Percentiles rank a stretch among this genome's conserved stretches.
Conservation (phyloP, 495 filamentous ascomycete species). For the Coniosporium apollinis region DNA sequence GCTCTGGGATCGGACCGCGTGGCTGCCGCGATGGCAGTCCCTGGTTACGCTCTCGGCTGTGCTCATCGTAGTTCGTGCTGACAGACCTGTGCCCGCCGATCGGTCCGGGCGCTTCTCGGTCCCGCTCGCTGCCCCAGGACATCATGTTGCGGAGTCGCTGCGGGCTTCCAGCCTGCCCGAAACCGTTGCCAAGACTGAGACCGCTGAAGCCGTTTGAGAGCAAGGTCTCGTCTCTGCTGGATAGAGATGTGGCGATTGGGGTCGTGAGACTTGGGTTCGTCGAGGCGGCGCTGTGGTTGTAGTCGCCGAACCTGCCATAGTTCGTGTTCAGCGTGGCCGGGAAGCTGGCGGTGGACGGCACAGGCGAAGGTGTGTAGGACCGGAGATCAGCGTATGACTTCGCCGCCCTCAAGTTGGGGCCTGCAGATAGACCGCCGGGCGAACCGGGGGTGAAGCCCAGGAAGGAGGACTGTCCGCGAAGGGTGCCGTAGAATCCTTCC, state of each 20-base stretch:
- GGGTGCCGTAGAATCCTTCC: slow-evolving; percentile 51
- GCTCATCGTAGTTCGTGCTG: slow-evolving; percentile 48
- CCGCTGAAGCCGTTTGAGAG: slow-evolving; percentile 51
- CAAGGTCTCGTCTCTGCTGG: slow-evolving; percentile 46
- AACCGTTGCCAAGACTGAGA: slow-evolving; percentile 43
- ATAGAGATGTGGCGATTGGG: slow-evolving; percentile 50
- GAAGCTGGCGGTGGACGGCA: slow-evolving; percentile 74
- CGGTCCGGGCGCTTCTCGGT: slow-evolving; percentile 43
- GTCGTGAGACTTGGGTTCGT: slow-evolving; percentile 56
- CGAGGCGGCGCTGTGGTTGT: slow-evolving; percentile 38
- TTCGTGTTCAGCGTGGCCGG: slow-evolving; percentile 52
- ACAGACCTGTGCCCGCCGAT: slow-evolving; percentile 78
- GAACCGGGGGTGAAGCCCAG: slow-evolving; percentile 76
- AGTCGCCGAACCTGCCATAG: slow-evolving; percentile 43
- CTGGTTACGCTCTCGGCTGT: slow-evolving; percentile 37
- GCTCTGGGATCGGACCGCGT: slow-evolving; percentile 60
- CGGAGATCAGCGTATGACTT: slow-evolving; percentile 95
- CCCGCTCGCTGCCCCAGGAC: slow-evolving; percentile 46
- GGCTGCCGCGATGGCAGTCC: slow-evolving; percentile 62
- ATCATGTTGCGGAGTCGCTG: slow-evolving; percentile 46
- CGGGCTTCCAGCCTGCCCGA: slow-evolving; percentile 42
- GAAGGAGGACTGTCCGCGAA: slow-evolving; percentile 59
- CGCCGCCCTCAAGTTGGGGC: slow-evolving; percentile 73
- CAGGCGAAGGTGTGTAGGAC: slow-evolving; percentile 87
- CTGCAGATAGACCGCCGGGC: slow-evolving; percentile 42